Evolutionary conservation across 768 basidiomycete species (phyloP), one percentile per base, ranked within the genome.

Genomic region (Mycena vulgaris): DNA sequence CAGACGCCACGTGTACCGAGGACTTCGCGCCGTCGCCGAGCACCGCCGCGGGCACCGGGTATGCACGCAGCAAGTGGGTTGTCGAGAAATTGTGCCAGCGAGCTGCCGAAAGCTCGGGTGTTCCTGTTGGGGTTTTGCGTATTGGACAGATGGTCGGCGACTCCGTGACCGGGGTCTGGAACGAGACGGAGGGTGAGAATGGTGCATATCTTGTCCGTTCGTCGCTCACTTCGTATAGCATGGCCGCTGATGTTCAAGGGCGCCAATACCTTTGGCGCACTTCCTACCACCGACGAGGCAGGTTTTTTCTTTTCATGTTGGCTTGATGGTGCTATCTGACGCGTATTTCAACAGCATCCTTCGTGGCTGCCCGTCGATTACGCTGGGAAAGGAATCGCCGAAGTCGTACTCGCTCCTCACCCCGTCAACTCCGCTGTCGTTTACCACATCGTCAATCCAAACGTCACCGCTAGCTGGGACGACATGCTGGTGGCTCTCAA

Each of bases 71-170:
- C 69, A 89, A 89, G 74, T 89, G 88, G 87, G 85, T 89, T 1
- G 82, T 82, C 0, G 89, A 89, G 80, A 88, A 87, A 74, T 52
- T 89, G 2, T 84, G 83, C 67, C 82, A 88, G 73, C 75, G 80
- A n/a, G 87, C 83, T 6, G 79, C 80, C 3, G 75, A 74, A 52
- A 63, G 69, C 13, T 76, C 73, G 2, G 71, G 74, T 0, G 71
- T 83, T 1, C 71, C 77, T 17, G 80, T 82, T 23, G 82, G 80
- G 19, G 80, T 84, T 1, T 66, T 87, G 66, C 78, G 88, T 17
- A 87, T 89, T n/a, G 88, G 89, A 5, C 89, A 89, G 70, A 83
- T 89, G 79, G 88, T 86, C 3, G 88, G 88, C 1, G 87, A 89
- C 68, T 83, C 86, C 0, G 61, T 80, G 31, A 74, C 79, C 48